Conservation (phyloP, 2,329 filamentous ascomycete species). For the Phialocephala subalpina region DNA sequence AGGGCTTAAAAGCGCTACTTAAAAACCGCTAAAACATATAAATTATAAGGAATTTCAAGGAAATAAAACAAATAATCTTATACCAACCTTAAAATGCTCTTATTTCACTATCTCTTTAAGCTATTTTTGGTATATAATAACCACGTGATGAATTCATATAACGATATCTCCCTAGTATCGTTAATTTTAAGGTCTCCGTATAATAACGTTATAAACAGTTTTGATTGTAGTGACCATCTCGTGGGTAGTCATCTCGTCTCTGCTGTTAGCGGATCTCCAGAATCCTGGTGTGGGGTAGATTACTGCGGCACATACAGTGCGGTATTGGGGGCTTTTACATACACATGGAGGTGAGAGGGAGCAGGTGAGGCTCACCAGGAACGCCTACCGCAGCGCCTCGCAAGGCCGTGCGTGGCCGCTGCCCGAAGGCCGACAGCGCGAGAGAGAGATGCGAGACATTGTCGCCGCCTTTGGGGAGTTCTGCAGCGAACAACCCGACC, state of each 20-base stretch:
- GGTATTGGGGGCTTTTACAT: neutral
- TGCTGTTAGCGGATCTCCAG: constrained; percentile 9
- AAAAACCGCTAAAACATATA: too few relatives aligned
- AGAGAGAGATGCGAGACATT: constrained; percentile 10
- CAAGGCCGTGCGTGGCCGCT: constrained; percentile 10
- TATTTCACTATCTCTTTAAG: too few relatives aligned
- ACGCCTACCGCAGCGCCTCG: neutral
- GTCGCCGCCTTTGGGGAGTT: constrained; percentile 10
- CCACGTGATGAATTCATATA: too few relatives aligned
- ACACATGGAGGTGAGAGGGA: constrained; percentile 1
- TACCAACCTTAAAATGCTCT: too few relatives aligned
- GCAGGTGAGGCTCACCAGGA: constrained; percentile 10
- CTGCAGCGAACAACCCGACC: constrained; percentile 8
- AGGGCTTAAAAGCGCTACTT: too few relatives aligned
- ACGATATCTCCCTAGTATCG: too few relatives aligned
- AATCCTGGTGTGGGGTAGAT: constrained; percentile 1
- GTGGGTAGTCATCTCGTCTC: neutral
- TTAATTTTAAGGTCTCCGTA: too few relatives aligned
- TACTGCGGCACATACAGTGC: constrained; percentile 3
- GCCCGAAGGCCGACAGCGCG: constrained; percentile 4
- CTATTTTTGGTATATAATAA: too few relatives aligned
- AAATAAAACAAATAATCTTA: too few relatives aligned
- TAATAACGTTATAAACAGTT: too few relatives aligned
- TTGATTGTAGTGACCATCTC: constrained; percentile 12
- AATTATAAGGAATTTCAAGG: too few relatives aligned